These are phyloP conservation scores for Capsella rubella DNA, from an alignment of 441 rosid genomes.

Conservation along the genomic window DNA sequence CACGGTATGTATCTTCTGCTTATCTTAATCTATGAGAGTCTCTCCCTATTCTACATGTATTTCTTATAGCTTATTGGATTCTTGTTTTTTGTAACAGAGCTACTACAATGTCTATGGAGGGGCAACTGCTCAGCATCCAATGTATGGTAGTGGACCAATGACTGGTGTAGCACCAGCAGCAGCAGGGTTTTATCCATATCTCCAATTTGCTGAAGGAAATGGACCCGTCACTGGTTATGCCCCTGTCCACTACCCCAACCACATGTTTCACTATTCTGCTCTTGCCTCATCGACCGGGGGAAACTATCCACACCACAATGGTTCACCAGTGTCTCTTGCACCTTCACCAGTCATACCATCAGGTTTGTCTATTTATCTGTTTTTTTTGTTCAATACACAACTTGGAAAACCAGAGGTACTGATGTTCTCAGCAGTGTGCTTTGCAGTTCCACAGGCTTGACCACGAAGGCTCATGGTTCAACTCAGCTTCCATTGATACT, in stretches of 20 bases:
- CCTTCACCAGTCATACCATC: conserved; percentile 81
- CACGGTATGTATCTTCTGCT: conserved; percentile 60
- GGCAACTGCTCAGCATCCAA: conserved; percentile 70
- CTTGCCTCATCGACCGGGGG: conserved; percentile 57
- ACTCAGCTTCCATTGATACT: conserved; percentile 78
- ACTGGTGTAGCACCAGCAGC: conserved; percentile 67
- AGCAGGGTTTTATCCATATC: conserved; percentile 71
- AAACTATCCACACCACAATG: conserved; percentile 71
- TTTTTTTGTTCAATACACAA: neutral
- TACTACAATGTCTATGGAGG: conserved; percentile 89
- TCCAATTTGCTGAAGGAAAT: conserved; percentile 77
- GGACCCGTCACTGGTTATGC: conserved; percentile 65
- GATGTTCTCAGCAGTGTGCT: conserved; percentile 87
- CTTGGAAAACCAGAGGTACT: conserved; percentile 47
- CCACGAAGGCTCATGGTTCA: conserved; percentile 59
- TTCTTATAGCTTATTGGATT: neutral
- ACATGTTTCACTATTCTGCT: conserved; percentile 74
- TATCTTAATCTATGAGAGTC: neutral
- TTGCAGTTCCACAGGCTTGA: conserved; percentile 97
- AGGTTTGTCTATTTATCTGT: conserved; percentile 53
- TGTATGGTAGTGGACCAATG: conserved; percentile 72
- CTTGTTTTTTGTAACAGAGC: conserved; percentile 52
- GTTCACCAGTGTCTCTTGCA: conserved; percentile 78
- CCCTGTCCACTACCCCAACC: conserved; percentile 78
- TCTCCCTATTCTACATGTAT: neutral